phyloP scores from a whole-genome alignment of 2,329 filamentous ascomycete genomes.

The Penicillium expansum region DNA sequence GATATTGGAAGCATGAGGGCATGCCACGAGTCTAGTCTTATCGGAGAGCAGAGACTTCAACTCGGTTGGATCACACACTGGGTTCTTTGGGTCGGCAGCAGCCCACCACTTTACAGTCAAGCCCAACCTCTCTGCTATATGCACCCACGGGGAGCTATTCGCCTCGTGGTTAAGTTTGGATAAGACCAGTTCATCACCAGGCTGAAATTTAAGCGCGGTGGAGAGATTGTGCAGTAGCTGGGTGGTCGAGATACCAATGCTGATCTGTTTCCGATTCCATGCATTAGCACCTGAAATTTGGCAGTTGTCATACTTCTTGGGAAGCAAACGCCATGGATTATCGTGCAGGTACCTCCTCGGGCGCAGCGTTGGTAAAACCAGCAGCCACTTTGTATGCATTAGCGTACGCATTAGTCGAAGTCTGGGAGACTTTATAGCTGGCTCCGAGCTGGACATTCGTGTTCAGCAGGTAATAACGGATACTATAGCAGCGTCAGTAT shows the following conservation, averaged over 20 bases:
- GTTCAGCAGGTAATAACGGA: slow-evolving; percentile 63
- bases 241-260: slow-evolving; percentile 68
- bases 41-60: slow-evolving; percentile 59
- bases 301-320: background rate
- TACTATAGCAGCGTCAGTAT: slow-evolving; percentile 40
- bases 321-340: background rate
- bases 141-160: slow-evolving; percentile 71
- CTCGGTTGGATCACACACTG: slow-evolving; percentile 57
- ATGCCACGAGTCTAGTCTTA: slow-evolving; percentile 67
- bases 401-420: slow-evolving; percentile 59
- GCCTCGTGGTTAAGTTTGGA: slow-evolving; percentile 75
- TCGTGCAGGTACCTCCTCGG: slow-evolving; percentile 55
- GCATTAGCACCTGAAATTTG: background rate
- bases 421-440: slow-evolving; percentile 60
- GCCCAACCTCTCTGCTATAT: slow-evolving; percentile 60
- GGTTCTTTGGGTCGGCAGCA: slow-evolving; percentile 51
- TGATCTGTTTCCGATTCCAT: slow-evolving; percentile 13
- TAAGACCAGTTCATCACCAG: slow-evolving; percentile 66
- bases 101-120: slow-evolving; percentile 70
- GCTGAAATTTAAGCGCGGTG: slow-evolving; percentile 51
- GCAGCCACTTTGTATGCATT: slow-evolving; percentile 64
- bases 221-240: slow-evolving; percentile 73
- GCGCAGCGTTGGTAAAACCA: slow-evolving; percentile 65
- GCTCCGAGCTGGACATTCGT: slow-evolving; percentile 76
- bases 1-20: slow-evolving; percentile 72